Evolutionary conservation across 2,329 filamentous ascomycete species (phyloP), one percentile per base, ranked within the genome.

Genomic region (Curvularia verruculosa): DNA sequence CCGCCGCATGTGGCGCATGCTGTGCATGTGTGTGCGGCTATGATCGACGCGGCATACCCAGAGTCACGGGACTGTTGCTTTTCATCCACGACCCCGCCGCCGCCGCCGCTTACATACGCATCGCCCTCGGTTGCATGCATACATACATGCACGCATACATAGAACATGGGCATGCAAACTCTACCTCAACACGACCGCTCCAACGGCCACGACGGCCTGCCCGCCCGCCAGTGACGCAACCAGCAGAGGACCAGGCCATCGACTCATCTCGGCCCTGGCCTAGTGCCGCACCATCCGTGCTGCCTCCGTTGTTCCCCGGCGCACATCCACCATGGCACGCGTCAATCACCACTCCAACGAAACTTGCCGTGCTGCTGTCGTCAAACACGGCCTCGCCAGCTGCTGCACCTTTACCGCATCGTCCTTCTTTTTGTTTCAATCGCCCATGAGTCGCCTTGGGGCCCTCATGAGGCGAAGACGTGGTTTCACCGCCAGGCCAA

Each of bases 401-500:
- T 44, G 37, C 50, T 48, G 43, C 54, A 40, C 54, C 28, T 54
- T 41, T 26, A 28, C 13, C 48, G 29, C 19, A 39, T 41, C 36
- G 50, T 24, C 40, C 21, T 52, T 58, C 21, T 52, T 58, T 59
- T 59, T 64, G 60, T 67, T 65, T 64, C 60, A 56, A 60, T 52
- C 44, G 48, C 51, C 49, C 62, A 63, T 58, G 63, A 60, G 41
- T 64, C 63, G 56, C 56, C 43, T 44, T 63, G 59, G 58, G n/a
- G 52, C 45, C 54, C 21, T 51, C 36, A 60, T 52, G 61, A 61
- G 58, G 56, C 58, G 54, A 57, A 39, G 45, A 40, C 15, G 12
- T 43, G 50, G 63, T 67, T 65, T 71, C 69, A 73, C 63, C 58
- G 54, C 46, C 50, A 57, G 53, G 48, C 49, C 60, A 62, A 62